Evolutionary conservation across 1,139 yeast genomes (phyloP), one percentile per base, ranked within the genome.

Genomic region (Candida sp.): DNA sequence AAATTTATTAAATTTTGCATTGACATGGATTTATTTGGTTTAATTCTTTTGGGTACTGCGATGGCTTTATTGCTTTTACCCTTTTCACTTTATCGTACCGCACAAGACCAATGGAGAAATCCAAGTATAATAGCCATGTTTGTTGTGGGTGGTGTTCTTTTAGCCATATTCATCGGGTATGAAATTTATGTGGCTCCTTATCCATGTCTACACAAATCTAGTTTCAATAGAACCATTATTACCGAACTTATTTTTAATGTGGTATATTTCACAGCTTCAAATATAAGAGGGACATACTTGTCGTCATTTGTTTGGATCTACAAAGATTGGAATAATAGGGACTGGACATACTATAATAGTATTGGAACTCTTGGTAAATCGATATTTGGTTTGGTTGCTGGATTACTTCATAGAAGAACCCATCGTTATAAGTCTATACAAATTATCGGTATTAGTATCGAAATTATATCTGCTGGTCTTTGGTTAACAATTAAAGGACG

Each of bases 51-150:
- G 42, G 70, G 66, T 1, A 60, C 64, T 38, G 71, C 67, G 9
- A 66, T 65, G 55, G 49, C 66, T 22, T 49, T 67, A 22, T 52
- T 68, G 22, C 46, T 67, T 39, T 54, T 67, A 27, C 73, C 73
- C 22, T 62, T 65, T 41, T 64, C 70, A 1, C 38, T 50, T 9
- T 42, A 43, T 22, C 21, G 37, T 21, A 33, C 52, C 35, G 72
- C 70, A 15, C 39, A 49, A 1, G 54, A 54, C 21, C 61, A 58
- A 9, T 67, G 68, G 67, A 53, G 44, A 25, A 66, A 65, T 45
- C 70, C 71, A 33, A 63, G 68, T 45, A 51, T 67, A 51, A 66
- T 67, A 43, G 71, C 73, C 34, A 67, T 67, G 73, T 50, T 62
- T 33, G 57, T 57, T 27, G 62, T 63, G 40, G 72, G 72, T 41